phyloP scores from a whole-genome alignment of 1,284 basidiomycete genomes.

The Schizophyllum commune region DNA sequence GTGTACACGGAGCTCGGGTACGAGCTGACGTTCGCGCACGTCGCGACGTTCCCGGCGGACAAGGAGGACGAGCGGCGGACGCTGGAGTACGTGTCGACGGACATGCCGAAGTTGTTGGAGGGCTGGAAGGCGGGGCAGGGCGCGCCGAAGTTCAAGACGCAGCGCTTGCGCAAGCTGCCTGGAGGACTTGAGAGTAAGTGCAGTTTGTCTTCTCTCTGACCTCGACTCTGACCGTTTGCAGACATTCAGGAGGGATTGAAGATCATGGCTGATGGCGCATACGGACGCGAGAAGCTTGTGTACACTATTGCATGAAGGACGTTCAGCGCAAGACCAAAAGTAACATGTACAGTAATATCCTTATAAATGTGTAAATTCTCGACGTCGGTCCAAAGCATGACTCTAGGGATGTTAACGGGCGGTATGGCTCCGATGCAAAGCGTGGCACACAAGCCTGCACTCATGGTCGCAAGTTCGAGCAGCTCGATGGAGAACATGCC shows the following conservation, averaged over 20 bases:
- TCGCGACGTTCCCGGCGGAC: background rate
- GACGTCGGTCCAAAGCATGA: too few species aligned
- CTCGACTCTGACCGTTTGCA: too few species aligned
- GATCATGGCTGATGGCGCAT: background rate
- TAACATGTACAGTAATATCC: too few species aligned
- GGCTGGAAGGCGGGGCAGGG: conserved; percentile 4
- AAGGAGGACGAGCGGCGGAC: background rate
- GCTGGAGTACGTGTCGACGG: conserved; percentile 3
- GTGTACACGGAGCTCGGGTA: conserved; percentile 15
- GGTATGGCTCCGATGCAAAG: too few species aligned
- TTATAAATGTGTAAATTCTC: too few species aligned
- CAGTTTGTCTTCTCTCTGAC: background rate
- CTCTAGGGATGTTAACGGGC: too few species aligned
- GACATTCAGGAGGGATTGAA: background rate
- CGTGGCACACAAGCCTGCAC: too few species aligned
- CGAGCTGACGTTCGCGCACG: background rate
- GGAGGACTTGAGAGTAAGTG: background rate
- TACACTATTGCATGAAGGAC: too few species aligned
- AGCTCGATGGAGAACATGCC: too few species aligned
- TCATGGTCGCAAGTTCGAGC: too few species aligned
- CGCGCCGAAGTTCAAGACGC: background rate
- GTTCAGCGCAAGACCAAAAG: too few species aligned
- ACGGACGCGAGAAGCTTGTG: too few species aligned
- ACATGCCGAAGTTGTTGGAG: conserved; percentile 2
- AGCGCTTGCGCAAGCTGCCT: conserved; percentile 1